These are phyloP conservation scores for Fusarium sp. DNA, from an alignment of 2,329 filamentous ascomycete genomes.

Conservation along the genomic window DNA sequence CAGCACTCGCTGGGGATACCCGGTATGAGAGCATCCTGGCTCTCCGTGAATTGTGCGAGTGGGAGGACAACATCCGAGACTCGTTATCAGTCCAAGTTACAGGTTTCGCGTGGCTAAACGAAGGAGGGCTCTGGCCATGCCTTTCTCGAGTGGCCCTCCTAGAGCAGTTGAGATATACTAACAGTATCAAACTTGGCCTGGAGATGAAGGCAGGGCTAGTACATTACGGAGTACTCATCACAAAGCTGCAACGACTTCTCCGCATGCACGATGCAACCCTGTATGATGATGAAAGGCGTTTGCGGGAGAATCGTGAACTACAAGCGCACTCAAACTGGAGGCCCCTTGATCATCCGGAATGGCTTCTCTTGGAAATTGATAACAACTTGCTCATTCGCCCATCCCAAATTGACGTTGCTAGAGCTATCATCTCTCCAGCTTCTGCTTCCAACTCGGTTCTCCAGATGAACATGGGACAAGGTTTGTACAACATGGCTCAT, in stretches of 20 bases:
- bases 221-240: slow-evolving; percentile 58
- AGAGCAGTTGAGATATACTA: slow-evolving; percentile 58
- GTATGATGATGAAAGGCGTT: slow-evolving; percentile 41
- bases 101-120: slow-evolving; percentile 53
- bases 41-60: no score
- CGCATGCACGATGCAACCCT: slow-evolving; percentile 55
- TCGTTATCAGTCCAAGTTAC: neutral
- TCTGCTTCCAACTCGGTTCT: slow-evolving; percentile 68
- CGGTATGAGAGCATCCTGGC: neutral
- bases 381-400: slow-evolving; percentile 70
- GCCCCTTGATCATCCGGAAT: slow-evolving; percentile 65
- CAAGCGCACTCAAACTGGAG: slow-evolving; percentile 68
- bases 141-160: slow-evolving; percentile 59
- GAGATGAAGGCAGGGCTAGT: slow-evolving; percentile 50
- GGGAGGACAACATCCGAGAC: neutral
- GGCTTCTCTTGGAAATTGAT: slow-evolving; percentile 76
- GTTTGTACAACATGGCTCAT: slow-evolving; percentile 39
- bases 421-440: slow-evolving; percentile 67
- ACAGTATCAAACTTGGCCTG: slow-evolving; percentile 44
- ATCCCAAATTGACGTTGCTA: slow-evolving; percentile 71
- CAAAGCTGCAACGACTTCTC: slow-evolving; percentile 58
- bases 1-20: neutral
- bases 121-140: slow-evolving; percentile 59
- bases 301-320: slow-evolving; percentile 60
- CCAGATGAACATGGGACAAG: slow-evolving; percentile 76